phyloP scores from a whole-genome alignment of 2,329 filamentous ascomycete species.

The Trichoderma arundinaceum region DNA sequence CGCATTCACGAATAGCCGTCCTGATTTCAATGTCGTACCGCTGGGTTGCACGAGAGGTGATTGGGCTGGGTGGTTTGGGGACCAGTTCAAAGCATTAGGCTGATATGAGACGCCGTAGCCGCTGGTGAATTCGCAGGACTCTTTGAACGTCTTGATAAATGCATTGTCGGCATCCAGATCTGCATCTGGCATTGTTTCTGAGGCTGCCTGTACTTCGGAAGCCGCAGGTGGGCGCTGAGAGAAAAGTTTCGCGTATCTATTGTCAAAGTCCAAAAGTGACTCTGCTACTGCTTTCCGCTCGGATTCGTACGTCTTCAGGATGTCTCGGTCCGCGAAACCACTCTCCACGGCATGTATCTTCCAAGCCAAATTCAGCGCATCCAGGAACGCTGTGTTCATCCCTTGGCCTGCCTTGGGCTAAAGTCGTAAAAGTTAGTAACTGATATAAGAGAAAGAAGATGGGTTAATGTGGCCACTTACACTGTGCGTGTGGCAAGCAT shows the following conservation, averaged over 20 bases:
- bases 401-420: conserved; percentile 78
- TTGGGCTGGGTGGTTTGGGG: conserved; percentile 70
- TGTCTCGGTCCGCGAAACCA: conserved; percentile 75
- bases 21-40: conserved; percentile 70
- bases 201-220: conserved; percentile 72
- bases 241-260: conserved; percentile 88
- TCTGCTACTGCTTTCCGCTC: conserved; percentile 87
- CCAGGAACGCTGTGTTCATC: conserved; percentile 80
- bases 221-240: conserved; percentile 76
- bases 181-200: conserved; percentile 41
- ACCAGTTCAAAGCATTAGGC: conserved; percentile 85
- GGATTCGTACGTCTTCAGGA: conserved; percentile 83
- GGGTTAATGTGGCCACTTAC: conserved; percentile 50
- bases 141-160: conserved; percentile 90
- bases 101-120: conserved; percentile 90
- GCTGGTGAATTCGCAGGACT: conserved; percentile 87
- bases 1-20: conserved; percentile 76
- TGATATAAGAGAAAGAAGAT: neutral
- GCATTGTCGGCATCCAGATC: conserved; percentile 60
- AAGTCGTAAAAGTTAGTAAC: conserved; percentile 51
- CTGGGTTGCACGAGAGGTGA: conserved; percentile 71
- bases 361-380: conserved; percentile 91
- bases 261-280: conserved; percentile 83
- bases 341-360: conserved; percentile 91
- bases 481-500: conserved; percentile 81